Conservation (phyloP, 352 stramenopile genomes). For the Phytophthora sp. region DNA sequence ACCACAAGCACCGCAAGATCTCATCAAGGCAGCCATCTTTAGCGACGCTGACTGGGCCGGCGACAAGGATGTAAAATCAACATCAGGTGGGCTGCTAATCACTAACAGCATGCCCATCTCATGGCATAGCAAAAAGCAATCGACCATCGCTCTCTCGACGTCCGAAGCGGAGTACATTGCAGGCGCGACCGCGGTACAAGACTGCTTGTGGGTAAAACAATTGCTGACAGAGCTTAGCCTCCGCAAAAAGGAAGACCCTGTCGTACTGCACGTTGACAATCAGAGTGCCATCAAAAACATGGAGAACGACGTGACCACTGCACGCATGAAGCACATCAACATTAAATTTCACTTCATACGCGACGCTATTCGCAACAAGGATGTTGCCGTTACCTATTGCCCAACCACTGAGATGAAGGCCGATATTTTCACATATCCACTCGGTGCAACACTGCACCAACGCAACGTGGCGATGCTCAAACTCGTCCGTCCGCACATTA, state of each 20-base stretch:
- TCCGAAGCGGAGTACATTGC: slow-evolving; percentile 18
- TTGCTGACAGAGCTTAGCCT: slow-evolving; percentile 4
- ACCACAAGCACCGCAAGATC: background rate
- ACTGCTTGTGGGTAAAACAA: slow-evolving; percentile 16
- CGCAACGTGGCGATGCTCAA: too few relatives aligned
- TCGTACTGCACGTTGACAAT: slow-evolving; percentile 12
- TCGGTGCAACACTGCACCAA: background rate
- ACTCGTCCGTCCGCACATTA: too few relatives aligned
- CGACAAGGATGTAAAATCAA: slow-evolving; percentile 17
- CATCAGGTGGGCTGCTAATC: slow-evolving; percentile 3
- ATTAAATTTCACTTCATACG: slow-evolving; percentile 28
- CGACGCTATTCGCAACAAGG: background rate
- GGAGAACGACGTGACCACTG: slow-evolving; percentile 6
- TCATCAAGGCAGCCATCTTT: slow-evolving; percentile 1
- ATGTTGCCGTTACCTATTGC: background rate
- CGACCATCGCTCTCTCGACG: slow-evolving; percentile 1
- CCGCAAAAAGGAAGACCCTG: background rate
- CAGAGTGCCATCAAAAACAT: slow-evolving; percentile 20
- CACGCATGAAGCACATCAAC: slow-evolving; percentile 22
- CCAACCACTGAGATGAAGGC: slow-evolving; percentile 5
- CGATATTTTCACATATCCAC: background rate
- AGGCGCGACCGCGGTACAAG: background rate
- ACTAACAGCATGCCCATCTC: slow-evolving; percentile 12
- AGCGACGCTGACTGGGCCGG: slow-evolving; percentile 18
- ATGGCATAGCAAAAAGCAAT: slow-evolving; percentile 25